These are phyloP conservation scores for Salix exigua DNA, from an alignment of 345 rosid genomes.

Conservation along the genomic window DNA sequence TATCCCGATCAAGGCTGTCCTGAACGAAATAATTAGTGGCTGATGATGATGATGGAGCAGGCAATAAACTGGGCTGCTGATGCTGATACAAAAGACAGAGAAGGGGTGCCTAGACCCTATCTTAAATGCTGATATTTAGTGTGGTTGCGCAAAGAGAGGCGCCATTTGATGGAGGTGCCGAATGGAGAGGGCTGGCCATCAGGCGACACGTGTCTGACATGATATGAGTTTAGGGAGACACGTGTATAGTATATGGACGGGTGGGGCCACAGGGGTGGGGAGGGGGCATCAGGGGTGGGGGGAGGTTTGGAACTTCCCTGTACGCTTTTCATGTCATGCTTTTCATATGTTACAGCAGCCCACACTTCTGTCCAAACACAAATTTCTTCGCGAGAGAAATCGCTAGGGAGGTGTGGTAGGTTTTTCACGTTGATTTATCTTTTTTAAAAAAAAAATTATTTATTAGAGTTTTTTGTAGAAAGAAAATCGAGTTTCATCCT, in stretches of 20 bases:
- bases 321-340: slow-evolving; percentile 28
- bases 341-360: slow-evolving; percentile 13
- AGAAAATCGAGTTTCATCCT: no score
- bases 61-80: background rate
- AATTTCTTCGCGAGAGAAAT: background rate
- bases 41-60: background rate
- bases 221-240: background rate
- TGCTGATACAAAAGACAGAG: background rate
- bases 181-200: background rate
- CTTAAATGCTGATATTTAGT: background rate
- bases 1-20: background rate
- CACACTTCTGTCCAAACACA: background rate
- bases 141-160: background rate
- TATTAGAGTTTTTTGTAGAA: no score
- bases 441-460: no score
- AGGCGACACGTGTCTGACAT: background rate
- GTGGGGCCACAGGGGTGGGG: background rate
- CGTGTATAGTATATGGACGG: background rate
- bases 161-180: background rate
- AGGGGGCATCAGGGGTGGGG: background rate
- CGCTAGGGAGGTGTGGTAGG: no score
- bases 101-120: background rate
- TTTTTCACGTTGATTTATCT: no score
- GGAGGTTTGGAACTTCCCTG: slow-evolving; percentile 18
- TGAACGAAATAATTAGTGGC: background rate